phyloP scores from a whole-genome alignment of 371 early-diverging fungal genomes.

The Mucor irregularis region DNA sequence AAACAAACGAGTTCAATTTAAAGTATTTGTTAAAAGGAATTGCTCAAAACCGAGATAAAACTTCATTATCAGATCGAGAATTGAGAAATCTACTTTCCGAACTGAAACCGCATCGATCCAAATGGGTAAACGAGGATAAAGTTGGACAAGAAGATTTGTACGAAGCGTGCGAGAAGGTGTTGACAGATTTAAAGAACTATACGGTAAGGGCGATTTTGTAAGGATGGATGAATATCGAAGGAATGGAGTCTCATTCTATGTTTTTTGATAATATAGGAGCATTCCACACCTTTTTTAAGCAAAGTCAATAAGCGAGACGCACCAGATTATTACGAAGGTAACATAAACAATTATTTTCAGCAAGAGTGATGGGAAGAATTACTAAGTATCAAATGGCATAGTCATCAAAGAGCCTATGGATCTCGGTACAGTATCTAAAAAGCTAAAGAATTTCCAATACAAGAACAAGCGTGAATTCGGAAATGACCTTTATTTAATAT shows the following conservation, averaged over 20 bases:
- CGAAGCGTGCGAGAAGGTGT: constrained; percentile 81
- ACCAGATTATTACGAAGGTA: constrained; percentile 89
- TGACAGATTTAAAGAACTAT: constrained; percentile 79
- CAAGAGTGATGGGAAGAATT: not conserved
- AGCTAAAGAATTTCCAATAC: constrained; percentile 70
- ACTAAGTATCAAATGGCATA: constrained; percentile 5
- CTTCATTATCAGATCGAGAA: constrained; percentile 66
- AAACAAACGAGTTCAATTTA: constrained; percentile 49
- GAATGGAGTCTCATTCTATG: too few species aligned
- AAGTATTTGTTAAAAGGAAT: constrained; percentile 78
- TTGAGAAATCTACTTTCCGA: constrained; percentile 73
- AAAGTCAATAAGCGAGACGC: constrained; percentile 93
- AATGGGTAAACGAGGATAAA: constrained; percentile 86
- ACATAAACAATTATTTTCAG: not conserved
- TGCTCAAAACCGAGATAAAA: constrained; percentile 62
- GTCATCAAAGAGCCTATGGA: constrained; percentile 91
- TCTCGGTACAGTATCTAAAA: constrained; percentile 79
- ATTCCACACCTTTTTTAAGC: constrained; percentile 84
- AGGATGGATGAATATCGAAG: too few species aligned
- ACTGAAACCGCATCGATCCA: constrained; percentile 80
- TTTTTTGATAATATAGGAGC: constrained; percentile 49
- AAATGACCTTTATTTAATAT: constrained; percentile 77
- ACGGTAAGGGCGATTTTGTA: constrained; percentile 40
- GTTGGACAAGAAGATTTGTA: constrained; percentile 90
- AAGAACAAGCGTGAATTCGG: constrained; percentile 74